Evolutionary conservation across 768 basidiomycete species (phyloP), one percentile per base, ranked within the genome.

Genomic region (Pleurotus tuber-regium): DNA sequence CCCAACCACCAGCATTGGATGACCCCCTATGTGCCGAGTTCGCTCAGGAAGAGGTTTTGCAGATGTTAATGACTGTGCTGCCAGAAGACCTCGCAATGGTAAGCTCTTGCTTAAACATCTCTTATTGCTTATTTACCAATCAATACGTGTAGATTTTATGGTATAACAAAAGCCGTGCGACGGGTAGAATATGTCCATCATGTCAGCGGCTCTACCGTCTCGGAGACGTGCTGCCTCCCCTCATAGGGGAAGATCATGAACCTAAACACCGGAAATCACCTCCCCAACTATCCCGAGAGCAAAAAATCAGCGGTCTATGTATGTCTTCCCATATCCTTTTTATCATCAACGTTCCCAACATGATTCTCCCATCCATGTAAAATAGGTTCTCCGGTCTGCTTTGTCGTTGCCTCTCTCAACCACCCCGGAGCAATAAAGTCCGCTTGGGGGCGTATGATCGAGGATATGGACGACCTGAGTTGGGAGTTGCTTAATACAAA

Each of bases 131-230:
- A n/a, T n/a, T n/a, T n/a, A n/a, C 24, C 33, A 47, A 14, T 35
- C 46, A 6, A 29, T 26, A 23, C 28, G 49, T 6, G 44, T 54
- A 89, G 88, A 82, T 87, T 8, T 58, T 91, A 10, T 92, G 89
- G 89, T 91, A 92, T 61, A 92, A 92, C 72, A 89, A 89, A 68
- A 89, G 86, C 61, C 79, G 90, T 2, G 65, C 75, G 4, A 77
- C 73, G 8, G 78, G 83, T 49, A 82, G 90, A 23, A 76, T 92
- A 46, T 92, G 90, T 59, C 89, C 90, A 2, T 79, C 87, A 0
- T 92, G 90, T 61, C 80, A 83, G 63, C 70, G 89, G 12, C 65
- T 90, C 25, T 92, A 90, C 61, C 73, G 70, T 4, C 66, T 91
- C 0, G 87, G 87, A 1, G 89, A 92, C 43, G 63, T 71, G 1